A percentile compares a stretch with the other conserved stretches of the same genome.
Evolutionary conservation across 306 rosid species (phyloP).

Genomic region (Sophora flavescens): DNA sequence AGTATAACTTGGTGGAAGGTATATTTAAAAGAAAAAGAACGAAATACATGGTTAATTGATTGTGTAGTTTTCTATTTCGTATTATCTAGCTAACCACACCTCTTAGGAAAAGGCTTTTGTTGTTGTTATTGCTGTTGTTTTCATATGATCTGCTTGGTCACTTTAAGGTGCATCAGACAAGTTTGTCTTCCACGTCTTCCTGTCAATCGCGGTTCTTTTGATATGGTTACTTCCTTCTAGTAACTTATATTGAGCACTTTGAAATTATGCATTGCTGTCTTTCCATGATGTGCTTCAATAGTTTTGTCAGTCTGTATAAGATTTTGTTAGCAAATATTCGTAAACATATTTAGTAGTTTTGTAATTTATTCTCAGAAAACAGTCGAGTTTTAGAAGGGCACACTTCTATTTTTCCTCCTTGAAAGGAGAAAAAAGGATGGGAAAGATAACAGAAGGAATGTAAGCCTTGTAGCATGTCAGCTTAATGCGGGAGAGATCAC

Average conservation of each 20-base stretch:
- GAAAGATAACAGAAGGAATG: constrained; percentile 5
- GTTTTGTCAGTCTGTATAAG: neutral
- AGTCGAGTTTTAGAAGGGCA: neutral
- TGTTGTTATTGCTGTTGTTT: neutral
- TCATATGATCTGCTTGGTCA: constrained; percentile 1
- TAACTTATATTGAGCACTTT: neutral
- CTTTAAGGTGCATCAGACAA: neutral
- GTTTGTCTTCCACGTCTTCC: neutral
- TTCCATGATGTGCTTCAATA: neutral
- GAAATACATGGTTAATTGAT: neutral
- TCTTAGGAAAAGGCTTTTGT: too few species aligned
- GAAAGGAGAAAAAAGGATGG: neutral
- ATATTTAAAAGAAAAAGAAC: neutral
- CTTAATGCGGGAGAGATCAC: neutral
- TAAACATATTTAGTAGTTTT: neutral
- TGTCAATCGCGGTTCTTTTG: neutral
- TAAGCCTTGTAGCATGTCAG: neutral
- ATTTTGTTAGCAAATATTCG: neutral
- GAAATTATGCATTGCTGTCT: constrained; percentile 1
- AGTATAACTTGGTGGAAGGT: neutral
- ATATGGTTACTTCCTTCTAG: neutral
- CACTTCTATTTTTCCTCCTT: neutral
- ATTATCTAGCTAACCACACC: too few species aligned
- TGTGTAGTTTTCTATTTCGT: neutral
- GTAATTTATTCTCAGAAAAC: neutral